phyloP scores from a whole-genome alignment of 2,329 filamentous ascomycete species.

The Byssochlamys sp. region DNA sequence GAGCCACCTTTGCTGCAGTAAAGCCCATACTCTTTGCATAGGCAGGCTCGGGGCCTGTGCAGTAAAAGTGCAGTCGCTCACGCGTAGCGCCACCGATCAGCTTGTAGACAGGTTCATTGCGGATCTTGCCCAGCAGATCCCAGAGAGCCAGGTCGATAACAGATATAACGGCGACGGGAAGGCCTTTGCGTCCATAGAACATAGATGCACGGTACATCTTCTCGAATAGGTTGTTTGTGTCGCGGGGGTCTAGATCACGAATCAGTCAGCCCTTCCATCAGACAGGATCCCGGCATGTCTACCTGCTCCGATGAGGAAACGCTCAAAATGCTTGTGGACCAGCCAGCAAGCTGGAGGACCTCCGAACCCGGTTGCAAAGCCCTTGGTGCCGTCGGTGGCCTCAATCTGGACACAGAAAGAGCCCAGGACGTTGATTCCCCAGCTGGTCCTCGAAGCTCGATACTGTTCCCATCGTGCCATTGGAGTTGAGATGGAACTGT shows the following conservation, averaged over 20 bases:
- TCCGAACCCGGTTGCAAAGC: conserved; percentile 88
- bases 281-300: conserved; percentile 8
- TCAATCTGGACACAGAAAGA: conserved; percentile 88
- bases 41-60: conserved; percentile 75
- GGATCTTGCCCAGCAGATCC: conserved; percentile 84
- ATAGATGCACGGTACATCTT: conserved; percentile 93
- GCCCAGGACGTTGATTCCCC: conserved; percentile 90
- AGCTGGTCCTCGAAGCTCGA: conserved; percentile 75
- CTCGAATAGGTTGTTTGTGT: conserved; percentile 86
- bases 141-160: conserved; percentile 88
- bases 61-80: conserved; percentile 80
- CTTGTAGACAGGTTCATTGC: conserved; percentile 88
- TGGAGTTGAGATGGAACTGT: conserved; percentile 83
- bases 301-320: conserved; percentile 75
- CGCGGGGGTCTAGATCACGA: conserved; percentile 60
- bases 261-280: background rate
- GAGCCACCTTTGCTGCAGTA: conserved; percentile 78
- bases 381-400: conserved; percentile 79
- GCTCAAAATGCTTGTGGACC: conserved; percentile 82
- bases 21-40: conserved; percentile 80
- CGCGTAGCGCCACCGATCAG: conserved; percentile 85
- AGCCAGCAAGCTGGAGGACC: conserved; percentile 91
- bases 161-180: conserved; percentile 82
- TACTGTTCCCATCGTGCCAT: conserved; percentile 86
- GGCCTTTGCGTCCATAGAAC: conserved; percentile 91